phyloP scores from a whole-genome alignment of 441 rosid genomes.

The Viola pubescens region DNA sequence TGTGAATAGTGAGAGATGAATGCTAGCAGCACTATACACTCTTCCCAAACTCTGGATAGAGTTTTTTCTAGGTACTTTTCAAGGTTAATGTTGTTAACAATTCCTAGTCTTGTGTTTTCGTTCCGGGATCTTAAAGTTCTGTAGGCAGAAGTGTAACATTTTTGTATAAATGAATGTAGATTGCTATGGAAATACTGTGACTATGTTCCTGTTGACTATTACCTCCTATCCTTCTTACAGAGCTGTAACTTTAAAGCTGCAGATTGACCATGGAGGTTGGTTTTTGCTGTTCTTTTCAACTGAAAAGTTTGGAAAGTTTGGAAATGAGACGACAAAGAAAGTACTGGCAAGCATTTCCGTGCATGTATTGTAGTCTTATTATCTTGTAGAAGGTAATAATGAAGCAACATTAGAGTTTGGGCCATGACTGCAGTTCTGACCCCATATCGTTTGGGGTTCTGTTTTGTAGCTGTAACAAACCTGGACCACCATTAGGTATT shows the following conservation, averaged over 20 bases:
- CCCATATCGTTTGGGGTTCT: no score
- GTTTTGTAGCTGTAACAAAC: no score
- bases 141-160: background rate
- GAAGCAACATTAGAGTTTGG: no score
- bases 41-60: background rate
- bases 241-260: background rate
- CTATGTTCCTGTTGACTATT: background rate
- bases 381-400: no score
- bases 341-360: background rate
- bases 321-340: background rate
- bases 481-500: no score
- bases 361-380: background rate
- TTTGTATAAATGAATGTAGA: conserved; percentile 6
- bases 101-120: background rate
- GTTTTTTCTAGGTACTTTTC: background rate
- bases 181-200: background rate
- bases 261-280: background rate
- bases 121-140: background rate
- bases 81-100: background rate
- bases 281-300: background rate
- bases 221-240: background rate
- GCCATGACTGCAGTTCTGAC: no score
- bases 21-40: background rate
- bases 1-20: background rate
- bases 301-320: background rate